phyloP scores from a whole-genome alignment of 208 protist species.

The Trypanosoma scelopori region DNA sequence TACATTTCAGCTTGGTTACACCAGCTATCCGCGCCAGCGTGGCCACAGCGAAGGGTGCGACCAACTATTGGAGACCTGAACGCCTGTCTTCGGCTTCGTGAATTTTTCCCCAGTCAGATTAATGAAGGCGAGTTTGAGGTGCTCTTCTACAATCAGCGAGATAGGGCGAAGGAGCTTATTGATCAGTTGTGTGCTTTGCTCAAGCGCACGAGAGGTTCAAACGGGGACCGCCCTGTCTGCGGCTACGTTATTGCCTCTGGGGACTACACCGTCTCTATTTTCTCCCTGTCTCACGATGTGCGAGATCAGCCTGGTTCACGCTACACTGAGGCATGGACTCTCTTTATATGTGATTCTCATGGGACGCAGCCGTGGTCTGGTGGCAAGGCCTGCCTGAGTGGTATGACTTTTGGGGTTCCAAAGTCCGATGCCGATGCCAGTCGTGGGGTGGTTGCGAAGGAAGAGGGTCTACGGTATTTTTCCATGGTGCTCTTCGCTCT shows the following conservation, averaged over 20 bases:
- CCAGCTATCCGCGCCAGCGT: conserved; percentile 68
- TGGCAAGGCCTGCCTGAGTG: conserved; percentile 70
- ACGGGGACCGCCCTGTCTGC: conserved; percentile 40
- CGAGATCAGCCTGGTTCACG: conserved; percentile 14
- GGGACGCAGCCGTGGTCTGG: conserved; percentile 86
- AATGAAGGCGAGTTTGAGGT: conserved; percentile 75
- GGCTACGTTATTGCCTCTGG: conserved; percentile 90
- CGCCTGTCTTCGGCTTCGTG: conserved; percentile 57
- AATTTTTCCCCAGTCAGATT: conserved; percentile 75
- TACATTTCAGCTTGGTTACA: conserved; percentile 90
- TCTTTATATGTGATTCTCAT: conserved; percentile 88
- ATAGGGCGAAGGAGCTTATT: conserved; percentile 48
- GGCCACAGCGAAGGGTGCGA: conserved; percentile 63
- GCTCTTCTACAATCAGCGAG: conserved; percentile 80
- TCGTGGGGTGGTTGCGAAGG: conserved; percentile 15
- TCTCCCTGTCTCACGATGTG: conserved; percentile 65
- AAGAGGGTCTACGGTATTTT: conserved; percentile 83
- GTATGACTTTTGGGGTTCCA: conserved; percentile 50
- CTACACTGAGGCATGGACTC: conserved; percentile 67
- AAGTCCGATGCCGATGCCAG: background rate
- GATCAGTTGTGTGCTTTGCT: conserved; percentile 46
- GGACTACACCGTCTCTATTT: conserved; percentile 87
- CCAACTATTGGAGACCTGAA: conserved; percentile 84
- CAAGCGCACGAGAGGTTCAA: conserved; percentile 12
- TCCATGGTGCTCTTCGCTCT: conserved; percentile 77